Evolutionary conservation across 768 basidiomycete genomes (phyloP), one percentile per base, ranked within the genome.

Genomic region (Candolleomyces eurysporus): DNA sequence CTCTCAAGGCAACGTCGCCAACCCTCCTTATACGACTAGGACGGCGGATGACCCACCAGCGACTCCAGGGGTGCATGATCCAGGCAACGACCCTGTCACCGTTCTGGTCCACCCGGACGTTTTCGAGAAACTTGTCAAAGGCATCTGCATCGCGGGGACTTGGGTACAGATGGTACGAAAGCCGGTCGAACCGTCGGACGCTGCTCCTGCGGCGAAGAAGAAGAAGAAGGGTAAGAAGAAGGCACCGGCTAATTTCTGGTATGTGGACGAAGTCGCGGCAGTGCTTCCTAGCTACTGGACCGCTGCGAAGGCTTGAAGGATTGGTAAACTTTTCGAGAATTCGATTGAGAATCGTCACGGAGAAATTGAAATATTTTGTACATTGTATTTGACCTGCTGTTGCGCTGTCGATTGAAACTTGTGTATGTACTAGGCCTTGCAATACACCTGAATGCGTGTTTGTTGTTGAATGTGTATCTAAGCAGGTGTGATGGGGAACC

Each of bases 101-200:
- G 75, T 90, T 10, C 77, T 89, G 21, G 73, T 90, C 13, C 77
- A 82, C 43, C 79, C 82, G 6, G 71, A 72, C 7, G 65, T 78
- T 0, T 68, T 82, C 8, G 75, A 80, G 1, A 57, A 40, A 32
- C 48, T 61, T 42, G 65, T 69, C 5, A 72, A 78, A 5, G 86
- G 88, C 5, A 81, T 91, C 76, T 87, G 86, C 0, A 64, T 91
- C 14, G 81, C 80, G 4, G 88, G 83, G 19, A 82, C 85, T 50
- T 92, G 85, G 83, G 83, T 91, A 21, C 89, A 92, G 72, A 76
- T 91, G 13, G 84, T 73, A 31, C 79, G 84, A 11, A 26, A 57
- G 39, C 56, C 61, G 32, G 63, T 62, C 52, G 57, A 67, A 49
- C 60, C 64, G 56, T 53, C 65, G 59, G 62, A 69, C 19, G 57